Percentiles rank a stretch among this genome's conserved stretches.
phyloP scores from a whole-genome alignment of 495 filamentous ascomycete species.

The Penicillium crystallinum region DNA sequence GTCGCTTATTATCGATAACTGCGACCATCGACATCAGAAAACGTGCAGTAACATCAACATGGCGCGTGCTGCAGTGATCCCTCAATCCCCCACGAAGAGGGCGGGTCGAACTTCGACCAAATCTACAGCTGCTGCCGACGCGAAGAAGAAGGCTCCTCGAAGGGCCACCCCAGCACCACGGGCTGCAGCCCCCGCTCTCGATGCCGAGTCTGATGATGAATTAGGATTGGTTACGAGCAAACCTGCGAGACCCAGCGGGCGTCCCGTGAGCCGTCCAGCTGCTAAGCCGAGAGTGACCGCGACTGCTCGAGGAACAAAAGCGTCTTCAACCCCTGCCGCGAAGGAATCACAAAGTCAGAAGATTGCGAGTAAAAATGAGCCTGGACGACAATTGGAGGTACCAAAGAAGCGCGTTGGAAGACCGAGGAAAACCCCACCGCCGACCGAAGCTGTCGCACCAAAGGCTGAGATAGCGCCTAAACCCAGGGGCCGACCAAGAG shows the following conservation, averaged over 20 bases:
- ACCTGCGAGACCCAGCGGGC: conserved; percentile 12
- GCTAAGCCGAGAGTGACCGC: conserved; percentile 7
- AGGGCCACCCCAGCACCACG: conserved; percentile 15
- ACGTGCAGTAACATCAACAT: conserved; percentile 21
- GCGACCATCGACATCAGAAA: background rate
- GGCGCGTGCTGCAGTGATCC: conserved; percentile 42
- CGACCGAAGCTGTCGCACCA: conserved; percentile 3
- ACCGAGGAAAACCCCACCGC: conserved; percentile 23
- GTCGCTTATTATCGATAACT: conserved; percentile 3
- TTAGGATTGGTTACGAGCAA: conserved; percentile 28
- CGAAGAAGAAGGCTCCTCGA: conserved; percentile 15
- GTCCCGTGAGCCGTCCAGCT: conserved; percentile 12
- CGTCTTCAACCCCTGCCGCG: conserved; percentile 4
- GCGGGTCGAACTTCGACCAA: conserved; percentile 18
- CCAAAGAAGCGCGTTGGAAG: conserved; percentile 34
- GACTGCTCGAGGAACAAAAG: conserved; percentile 16
- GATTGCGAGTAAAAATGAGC: conserved; percentile 22
- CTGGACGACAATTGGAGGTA: conserved; percentile 20
- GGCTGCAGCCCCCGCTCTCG: conserved; percentile 11
- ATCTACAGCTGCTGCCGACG: conserved; percentile 12
- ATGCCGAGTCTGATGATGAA: conserved; percentile 32
- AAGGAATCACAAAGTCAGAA: conserved; percentile 9
- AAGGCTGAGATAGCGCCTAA: conserved; percentile 22
- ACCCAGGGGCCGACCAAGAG: conserved; percentile 36
- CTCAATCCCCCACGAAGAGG: conserved; percentile 32